Percentiles rank a stretch among this genome's conserved stretches.
Evolutionary conservation across 2,329 filamentous ascomycete species (phyloP).

Genomic region (Chrysoporthe puriensis): DNA sequence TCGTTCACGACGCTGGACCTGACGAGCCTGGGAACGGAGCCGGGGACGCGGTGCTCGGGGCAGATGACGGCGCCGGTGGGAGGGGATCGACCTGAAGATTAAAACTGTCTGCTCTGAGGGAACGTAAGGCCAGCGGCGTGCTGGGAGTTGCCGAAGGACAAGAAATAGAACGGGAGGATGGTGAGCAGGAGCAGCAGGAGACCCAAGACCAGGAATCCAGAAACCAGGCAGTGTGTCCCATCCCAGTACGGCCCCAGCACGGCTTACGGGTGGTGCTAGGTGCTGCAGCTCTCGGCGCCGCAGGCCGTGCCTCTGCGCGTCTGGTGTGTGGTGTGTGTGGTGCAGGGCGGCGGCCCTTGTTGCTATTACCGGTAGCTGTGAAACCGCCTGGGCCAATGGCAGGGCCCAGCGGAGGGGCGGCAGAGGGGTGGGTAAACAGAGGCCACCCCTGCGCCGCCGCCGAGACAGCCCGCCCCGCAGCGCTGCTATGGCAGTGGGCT

Average conservation of each 20-base stretch:
- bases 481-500: too few relatives aligned
- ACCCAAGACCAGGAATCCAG: not conserved
- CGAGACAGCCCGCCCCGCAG: not conserved
- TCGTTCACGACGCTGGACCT: not conserved
- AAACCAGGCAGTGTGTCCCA: too few relatives aligned
- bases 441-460: not conserved
- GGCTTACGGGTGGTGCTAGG: too few relatives aligned
- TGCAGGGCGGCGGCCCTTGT: not conserved
- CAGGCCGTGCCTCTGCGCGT: not conserved
- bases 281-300: not conserved
- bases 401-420: not conserved
- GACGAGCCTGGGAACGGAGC: not conserved
- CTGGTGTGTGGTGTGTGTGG: not conserved
- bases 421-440: slow-evolving; percentile 1
- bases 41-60: not conserved
- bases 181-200: not conserved
- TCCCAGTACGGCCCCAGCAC: too few relatives aligned
- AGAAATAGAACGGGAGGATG: not conserved
- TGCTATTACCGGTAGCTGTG: not conserved
- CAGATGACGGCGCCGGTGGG: not conserved
- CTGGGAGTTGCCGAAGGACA: not conserved
- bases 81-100: not conserved
- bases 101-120: not conserved
- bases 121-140: not conserved
- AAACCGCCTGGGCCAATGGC: not conserved